These are phyloP conservation scores for Passiflora organensis DNA, from an alignment of 345 rosid genomes.

Conservation along the genomic window DNA sequence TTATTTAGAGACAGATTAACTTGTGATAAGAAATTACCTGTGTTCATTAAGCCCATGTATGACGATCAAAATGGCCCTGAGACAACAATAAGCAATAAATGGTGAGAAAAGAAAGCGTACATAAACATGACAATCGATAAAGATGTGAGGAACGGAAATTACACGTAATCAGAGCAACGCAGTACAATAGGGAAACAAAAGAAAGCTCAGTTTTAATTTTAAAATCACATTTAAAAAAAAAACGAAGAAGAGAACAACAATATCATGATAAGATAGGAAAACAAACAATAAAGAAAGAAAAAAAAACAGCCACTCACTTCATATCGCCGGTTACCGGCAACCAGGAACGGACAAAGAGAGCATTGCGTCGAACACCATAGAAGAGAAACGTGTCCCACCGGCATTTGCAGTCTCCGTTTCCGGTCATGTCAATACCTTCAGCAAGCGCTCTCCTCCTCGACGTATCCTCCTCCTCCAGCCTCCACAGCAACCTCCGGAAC, in stretches of 20 bases:
- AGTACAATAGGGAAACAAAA: no score
- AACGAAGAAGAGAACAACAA: no score
- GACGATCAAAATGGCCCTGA: slow-evolving; percentile 82
- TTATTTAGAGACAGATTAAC: neutral
- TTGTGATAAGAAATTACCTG: slow-evolving; percentile 49
- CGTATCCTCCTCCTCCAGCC: slow-evolving; percentile 86
- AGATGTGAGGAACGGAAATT: neutral
- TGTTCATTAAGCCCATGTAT: slow-evolving; percentile 96
- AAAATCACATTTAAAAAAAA: no score
- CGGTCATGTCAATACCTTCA: slow-evolving; percentile 54
- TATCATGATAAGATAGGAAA: no score
- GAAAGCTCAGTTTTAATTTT: no score
- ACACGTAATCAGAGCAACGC: slow-evolving; percentile 8
- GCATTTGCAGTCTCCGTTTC: slow-evolving; percentile 34
- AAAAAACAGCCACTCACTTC: slow-evolving; percentile 36
- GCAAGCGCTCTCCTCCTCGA: slow-evolving; percentile 73
- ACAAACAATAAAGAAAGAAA: slow-evolving; percentile 1
- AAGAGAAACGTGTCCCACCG: slow-evolving; percentile 57
- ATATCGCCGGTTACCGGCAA: slow-evolving; percentile 56
- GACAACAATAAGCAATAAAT: slow-evolving; percentile 9
- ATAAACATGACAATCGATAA: no score
- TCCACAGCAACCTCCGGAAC: slow-evolving; percentile 46
- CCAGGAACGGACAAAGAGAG: slow-evolving; percentile 89
- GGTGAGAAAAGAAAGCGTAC: neutral
- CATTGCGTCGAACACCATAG: slow-evolving; percentile 55